phyloP scores from a whole-genome alignment of 257 asterid species.

The Galeopsis tetrahit region DNA sequence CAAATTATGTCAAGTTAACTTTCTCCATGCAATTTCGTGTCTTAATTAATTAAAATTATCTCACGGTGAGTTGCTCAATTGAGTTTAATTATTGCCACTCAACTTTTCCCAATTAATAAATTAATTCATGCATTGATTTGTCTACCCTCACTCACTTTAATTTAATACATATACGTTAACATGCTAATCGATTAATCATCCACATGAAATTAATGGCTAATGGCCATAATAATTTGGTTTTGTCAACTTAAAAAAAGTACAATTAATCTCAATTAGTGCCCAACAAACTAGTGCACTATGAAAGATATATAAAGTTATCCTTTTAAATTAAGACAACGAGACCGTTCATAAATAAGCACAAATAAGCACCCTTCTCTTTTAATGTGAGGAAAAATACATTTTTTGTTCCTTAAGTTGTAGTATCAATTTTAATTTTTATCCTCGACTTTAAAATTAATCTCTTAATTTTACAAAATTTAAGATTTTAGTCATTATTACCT shows the following conservation, averaged over 20 bases:
- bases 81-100: constrained; percentile 39
- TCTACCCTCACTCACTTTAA: constrained; percentile 16
- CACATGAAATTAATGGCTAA: neutral
- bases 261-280: constrained; percentile 28
- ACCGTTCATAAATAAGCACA: too few relatives aligned
- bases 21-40: constrained; percentile 37
- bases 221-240: neutral
- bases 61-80: neutral
- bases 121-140: constrained; percentile 12
- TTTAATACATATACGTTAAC: neutral
- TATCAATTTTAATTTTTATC: too few relatives aligned
- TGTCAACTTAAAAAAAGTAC: constrained; percentile 26
- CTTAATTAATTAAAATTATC: constrained; percentile 25
- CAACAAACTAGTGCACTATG: constrained; percentile 15
- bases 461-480: too few relatives aligned
- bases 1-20: too few relatives aligned
- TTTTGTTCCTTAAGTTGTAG: too few relatives aligned
- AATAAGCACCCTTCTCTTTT: too few relatives aligned
- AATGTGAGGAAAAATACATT: too few relatives aligned
- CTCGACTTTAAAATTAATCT: too few relatives aligned
- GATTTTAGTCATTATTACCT: too few relatives aligned
- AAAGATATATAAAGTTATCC: constrained; percentile 6
- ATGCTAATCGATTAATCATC: constrained; percentile 3
- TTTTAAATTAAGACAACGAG: neutral
- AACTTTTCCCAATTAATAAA: neutral